A percentile compares a stretch with the other conserved stretches of the same genome.
These are phyloP conservation scores for Cordyceps cateniannulata DNA, from an alignment of 2,329 filamentous ascomycete genomes.

Conservation along the genomic window DNA sequence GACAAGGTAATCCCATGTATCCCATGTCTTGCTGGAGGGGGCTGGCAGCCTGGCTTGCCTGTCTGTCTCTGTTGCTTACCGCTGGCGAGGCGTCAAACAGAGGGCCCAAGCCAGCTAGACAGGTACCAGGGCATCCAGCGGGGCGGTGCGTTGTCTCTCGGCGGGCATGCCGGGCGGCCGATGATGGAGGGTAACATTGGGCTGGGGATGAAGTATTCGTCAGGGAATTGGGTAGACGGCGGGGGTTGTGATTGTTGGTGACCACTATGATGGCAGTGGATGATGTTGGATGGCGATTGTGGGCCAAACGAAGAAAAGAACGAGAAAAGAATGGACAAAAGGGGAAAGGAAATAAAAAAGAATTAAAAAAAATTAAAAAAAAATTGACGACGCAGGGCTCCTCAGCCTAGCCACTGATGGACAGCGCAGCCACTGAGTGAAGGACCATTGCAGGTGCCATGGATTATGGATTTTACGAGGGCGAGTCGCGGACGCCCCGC, in stretches of 20 bases:
- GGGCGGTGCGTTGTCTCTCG: conserved; percentile 2
- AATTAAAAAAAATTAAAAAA: background rate
- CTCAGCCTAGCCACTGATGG: background rate
- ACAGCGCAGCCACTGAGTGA: background rate
- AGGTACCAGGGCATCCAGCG: background rate
- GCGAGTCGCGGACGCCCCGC: background rate
- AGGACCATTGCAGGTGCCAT: background rate
- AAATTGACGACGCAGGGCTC: background rate
- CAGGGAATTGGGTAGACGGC: background rate
- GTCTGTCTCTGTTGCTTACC: background rate
- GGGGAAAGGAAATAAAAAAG: background rate
- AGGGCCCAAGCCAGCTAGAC: background rate
- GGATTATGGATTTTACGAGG: background rate
- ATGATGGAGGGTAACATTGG: background rate
- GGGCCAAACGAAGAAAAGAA: background rate
- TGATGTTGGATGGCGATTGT: background rate
- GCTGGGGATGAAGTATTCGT: background rate
- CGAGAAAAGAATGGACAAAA: background rate
- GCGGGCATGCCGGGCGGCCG: conserved; percentile 3
- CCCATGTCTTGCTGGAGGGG: background rate
- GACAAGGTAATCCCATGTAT: background rate
- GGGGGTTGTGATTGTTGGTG: background rate
- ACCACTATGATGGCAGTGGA: background rate
- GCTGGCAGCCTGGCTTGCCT: background rate
- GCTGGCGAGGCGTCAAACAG: background rate